A percentile compares a stretch with the other conserved stretches of the same genome.
These are phyloP conservation scores for Lachancea quebecensis DNA, from an alignment of 805 yeast genomes.

Conservation along the genomic window DNA sequence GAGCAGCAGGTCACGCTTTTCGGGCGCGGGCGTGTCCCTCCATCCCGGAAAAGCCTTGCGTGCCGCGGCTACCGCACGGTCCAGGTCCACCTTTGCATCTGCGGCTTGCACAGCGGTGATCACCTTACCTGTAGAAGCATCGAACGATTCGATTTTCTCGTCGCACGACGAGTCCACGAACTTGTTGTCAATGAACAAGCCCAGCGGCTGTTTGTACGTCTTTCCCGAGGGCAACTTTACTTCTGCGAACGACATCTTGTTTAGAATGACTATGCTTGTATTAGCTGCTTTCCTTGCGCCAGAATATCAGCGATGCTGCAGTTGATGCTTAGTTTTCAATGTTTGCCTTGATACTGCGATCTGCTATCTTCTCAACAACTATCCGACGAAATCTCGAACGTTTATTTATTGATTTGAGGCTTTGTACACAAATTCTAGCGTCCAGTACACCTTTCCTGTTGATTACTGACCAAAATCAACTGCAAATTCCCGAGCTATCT, in stretches of 20 bases:
- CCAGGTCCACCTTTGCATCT: constrained; percentile 41
- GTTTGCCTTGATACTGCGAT: no score
- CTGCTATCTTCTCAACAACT: no score
- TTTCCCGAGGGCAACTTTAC: constrained; percentile 61
- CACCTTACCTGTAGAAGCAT: constrained; percentile 49
- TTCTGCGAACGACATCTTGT: constrained; percentile 18
- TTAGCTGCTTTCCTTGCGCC: no score
- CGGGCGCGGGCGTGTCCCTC: constrained; percentile 40
- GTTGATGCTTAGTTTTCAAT: no score
- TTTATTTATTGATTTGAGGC: no score
- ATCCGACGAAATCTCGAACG: no score
- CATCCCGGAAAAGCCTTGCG: constrained; percentile 45
- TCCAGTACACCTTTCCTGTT: no score
- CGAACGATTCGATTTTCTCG: constrained; percentile 30
- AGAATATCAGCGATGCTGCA: no score
- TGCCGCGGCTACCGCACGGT: constrained; percentile 48
- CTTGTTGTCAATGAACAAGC: constrained; percentile 70
- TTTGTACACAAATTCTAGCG: no score
- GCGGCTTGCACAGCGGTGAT: constrained; percentile 48
- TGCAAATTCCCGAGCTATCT: no score
- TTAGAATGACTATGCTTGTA: not conserved
- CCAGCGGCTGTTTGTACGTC: constrained; percentile 63
- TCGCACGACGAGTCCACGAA: constrained; percentile 51
- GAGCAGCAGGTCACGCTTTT: constrained; percentile 40
- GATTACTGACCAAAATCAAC: no score